Conservation (phyloP, 805 yeast genomes). For the Candida lessepsii region DNA sequence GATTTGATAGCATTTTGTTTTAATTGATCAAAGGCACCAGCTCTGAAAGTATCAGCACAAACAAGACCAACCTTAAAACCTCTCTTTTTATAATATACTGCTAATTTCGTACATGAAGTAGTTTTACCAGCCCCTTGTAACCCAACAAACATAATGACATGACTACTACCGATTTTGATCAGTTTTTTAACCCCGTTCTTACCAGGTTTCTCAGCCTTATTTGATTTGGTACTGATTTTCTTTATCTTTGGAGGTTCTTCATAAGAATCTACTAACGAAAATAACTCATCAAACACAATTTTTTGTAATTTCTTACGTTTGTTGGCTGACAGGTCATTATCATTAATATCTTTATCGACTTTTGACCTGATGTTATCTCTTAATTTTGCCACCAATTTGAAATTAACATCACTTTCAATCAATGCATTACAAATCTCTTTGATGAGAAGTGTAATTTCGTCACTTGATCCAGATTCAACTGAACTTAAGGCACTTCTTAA, state of each 20-base stretch:
- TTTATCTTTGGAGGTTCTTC: constrained; percentile 73
- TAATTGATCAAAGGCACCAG: constrained; percentile 98
- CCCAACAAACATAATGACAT: constrained; percentile 96
- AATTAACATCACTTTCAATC: constrained; percentile 91
- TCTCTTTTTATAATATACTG: constrained; percentile 88
- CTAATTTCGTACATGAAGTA: constrained; percentile 94
- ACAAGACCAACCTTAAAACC: constrained; percentile 95
- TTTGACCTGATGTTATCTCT: constrained; percentile 54
- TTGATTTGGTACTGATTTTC: constrained; percentile 49
- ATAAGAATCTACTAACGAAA: constrained; percentile 76
- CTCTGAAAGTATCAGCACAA: constrained; percentile 99
- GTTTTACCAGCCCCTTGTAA: constrained; percentile 99
- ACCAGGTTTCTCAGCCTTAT: constrained; percentile 12
- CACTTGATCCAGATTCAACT: constrained; percentile 40
- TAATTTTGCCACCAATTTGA: constrained; percentile 73
- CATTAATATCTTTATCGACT: constrained; percentile 56
- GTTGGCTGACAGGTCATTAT: constrained; percentile 50
- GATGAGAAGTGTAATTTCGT: constrained; percentile 52
- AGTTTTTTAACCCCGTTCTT: constrained; percentile 11
- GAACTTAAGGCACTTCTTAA: constrained; percentile 43
- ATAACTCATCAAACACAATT: constrained; percentile 90
- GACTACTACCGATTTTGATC: constrained; percentile 18
- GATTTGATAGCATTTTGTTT: constrained; percentile 97
- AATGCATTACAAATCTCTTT: constrained; percentile 90
- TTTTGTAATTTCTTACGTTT: constrained; percentile 86